These are phyloP conservation scores for Oenanthe javanica DNA, from an alignment of 140 eudicot species.

Conservation along the genomic window DNA sequence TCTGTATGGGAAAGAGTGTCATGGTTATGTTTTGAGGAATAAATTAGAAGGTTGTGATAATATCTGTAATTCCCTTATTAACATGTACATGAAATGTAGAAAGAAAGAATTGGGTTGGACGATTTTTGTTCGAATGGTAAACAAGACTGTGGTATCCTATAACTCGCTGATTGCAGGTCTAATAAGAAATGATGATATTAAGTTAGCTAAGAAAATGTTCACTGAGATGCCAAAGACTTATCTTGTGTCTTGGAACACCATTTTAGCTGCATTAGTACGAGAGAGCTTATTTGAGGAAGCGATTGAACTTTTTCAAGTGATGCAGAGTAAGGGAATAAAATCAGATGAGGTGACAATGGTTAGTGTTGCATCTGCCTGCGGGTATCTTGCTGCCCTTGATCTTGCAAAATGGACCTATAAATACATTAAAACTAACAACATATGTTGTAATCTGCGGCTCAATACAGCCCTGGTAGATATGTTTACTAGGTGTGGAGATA, in stretches of 20 bases:
- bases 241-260: constrained; percentile 34
- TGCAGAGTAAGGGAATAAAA: constrained; percentile 17
- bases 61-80: constrained; percentile 28
- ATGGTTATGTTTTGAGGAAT: constrained; percentile 29
- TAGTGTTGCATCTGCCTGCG: constrained; percentile 37
- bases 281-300: constrained; percentile 27
- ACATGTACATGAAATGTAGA: constrained; percentile 32
- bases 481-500: constrained; percentile 52
- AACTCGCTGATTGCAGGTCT: constrained; percentile 32
- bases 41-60: constrained; percentile 23
- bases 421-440: constrained; percentile 20
- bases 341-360: constrained; percentile 40
- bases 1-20: constrained; percentile 27
- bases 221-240: constrained; percentile 30
- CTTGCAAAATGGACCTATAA: constrained; percentile 32
- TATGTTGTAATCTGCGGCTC: constrained; percentile 20
- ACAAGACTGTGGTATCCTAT: constrained; percentile 30
- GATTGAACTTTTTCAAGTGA: constrained; percentile 25
- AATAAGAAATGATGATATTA: constrained; percentile 23
- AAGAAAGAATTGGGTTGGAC: constrained; percentile 19
- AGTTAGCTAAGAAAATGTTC: constrained; percentile 16
- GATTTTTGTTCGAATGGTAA: constrained; percentile 25
- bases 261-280: constrained; percentile 27
- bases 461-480: constrained; percentile 36
- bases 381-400: constrained; percentile 31